Percentiles rank a stretch among this genome's conserved stretches.
These are phyloP conservation scores for Hygrocybe punicea DNA, from an alignment of 768 basidiomycete species.

Conservation along the genomic window DNA sequence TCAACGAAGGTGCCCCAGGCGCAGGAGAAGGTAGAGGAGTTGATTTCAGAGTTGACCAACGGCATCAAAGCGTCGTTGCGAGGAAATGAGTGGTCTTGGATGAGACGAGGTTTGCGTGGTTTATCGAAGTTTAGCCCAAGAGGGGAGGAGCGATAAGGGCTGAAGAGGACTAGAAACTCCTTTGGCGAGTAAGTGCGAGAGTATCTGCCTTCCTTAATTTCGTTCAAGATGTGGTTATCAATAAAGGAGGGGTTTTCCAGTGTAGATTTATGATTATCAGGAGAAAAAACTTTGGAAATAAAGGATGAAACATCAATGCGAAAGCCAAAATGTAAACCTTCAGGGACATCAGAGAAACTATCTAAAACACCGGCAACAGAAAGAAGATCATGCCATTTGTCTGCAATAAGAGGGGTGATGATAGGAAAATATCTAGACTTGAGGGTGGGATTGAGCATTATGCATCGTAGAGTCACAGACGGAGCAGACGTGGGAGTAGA, in stretches of 20 bases:
- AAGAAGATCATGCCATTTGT: constrained; percentile 13
- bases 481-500: constrained; percentile 10
- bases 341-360: constrained; percentile 15
- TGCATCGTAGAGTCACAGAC: constrained; percentile 10
- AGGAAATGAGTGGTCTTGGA: constrained; percentile 14
- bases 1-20: not conserved
- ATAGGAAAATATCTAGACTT: constrained; percentile 11
- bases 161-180: constrained; percentile 10
- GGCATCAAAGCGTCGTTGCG: constrained; percentile 10
- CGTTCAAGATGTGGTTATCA: constrained; percentile 9
- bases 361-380: not conserved
- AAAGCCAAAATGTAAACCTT: constrained; percentile 17
- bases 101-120: constrained; percentile 16
- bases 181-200: constrained; percentile 13
- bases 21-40: not conserved
- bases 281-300: not conserved
- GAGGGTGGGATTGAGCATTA: constrained; percentile 6
- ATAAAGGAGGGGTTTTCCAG: constrained; percentile 7
- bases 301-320: constrained; percentile 4
- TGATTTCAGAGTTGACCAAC: constrained; percentile 10
- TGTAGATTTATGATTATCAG: constrained; percentile 1
- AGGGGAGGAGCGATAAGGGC: constrained; percentile 16
- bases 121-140: constrained; percentile 12
- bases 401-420: constrained; percentile 16
- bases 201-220: constrained; percentile 12